These are phyloP conservation scores for Tilletia indica DNA, from an alignment of 1,284 basidiomycete genomes.

Conservation along the genomic window DNA sequence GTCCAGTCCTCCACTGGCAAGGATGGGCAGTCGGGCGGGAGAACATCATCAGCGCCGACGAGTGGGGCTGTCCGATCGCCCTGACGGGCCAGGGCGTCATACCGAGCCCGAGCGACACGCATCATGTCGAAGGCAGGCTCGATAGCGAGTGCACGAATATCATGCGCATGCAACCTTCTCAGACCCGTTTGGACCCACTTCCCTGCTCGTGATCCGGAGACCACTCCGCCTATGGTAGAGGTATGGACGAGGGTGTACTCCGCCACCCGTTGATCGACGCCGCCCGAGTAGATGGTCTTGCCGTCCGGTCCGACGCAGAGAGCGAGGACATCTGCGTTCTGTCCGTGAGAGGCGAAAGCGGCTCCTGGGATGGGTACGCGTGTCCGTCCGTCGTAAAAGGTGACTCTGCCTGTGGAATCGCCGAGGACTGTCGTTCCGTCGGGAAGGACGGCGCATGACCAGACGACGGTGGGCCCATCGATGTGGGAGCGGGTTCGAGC, in stretches of 20 bases:
- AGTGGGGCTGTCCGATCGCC: slow-evolving; percentile 5
- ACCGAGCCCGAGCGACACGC: slow-evolving; percentile 48
- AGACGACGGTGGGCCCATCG: slow-evolving; percentile 94
- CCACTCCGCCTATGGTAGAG: slow-evolving; percentile 29
- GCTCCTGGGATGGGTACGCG: slow-evolving; percentile 74
- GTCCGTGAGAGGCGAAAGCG: slow-evolving; percentile 74
- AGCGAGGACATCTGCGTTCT: slow-evolving; percentile 83
- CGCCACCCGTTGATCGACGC: slow-evolving; percentile 90
- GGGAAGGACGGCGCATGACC: slow-evolving; percentile 78
- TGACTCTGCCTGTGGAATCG: slow-evolving; percentile 90
- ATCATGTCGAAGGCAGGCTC: slow-evolving; percentile 72
- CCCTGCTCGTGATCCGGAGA: background rate
- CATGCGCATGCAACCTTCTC: slow-evolving; percentile 87
- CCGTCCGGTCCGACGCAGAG: slow-evolving; percentile 81
- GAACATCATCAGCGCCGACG: slow-evolving; percentile 30
- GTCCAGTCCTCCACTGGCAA: slow-evolving; percentile 89
- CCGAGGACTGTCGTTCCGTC: slow-evolving; percentile 91
- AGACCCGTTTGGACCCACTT: slow-evolving; percentile 79
- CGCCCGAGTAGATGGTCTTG: slow-evolving; percentile 80
- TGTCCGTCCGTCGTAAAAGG: slow-evolving; percentile 89
- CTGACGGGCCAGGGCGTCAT: slow-evolving; percentile 9
- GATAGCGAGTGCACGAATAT: slow-evolving; percentile 82
- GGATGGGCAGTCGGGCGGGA: slow-evolving; percentile 71
- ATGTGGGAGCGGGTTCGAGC: slow-evolving; percentile 80
- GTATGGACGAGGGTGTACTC: slow-evolving; percentile 75